Percentiles rank a stretch among this genome's conserved stretches.
These are phyloP conservation scores for Suillus fuscotomentosus DNA, from an alignment of 768 basidiomycete genomes.

Conservation along the genomic window DNA sequence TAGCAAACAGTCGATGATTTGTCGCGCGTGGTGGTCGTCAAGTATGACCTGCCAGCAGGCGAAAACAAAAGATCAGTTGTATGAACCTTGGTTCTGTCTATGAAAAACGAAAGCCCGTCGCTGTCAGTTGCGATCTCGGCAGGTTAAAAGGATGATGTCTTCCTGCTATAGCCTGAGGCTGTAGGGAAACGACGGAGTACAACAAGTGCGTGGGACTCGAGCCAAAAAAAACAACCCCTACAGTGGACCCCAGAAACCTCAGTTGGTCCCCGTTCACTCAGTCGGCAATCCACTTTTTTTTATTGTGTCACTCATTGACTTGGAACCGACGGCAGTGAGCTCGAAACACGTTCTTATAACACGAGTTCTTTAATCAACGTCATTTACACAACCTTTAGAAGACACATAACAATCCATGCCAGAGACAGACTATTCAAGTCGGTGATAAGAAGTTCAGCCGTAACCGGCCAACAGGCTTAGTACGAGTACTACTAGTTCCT, in stretches of 20 bases:
- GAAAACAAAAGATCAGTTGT: constrained; percentile 54
- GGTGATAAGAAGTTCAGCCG: neutral
- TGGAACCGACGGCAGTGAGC: neutral
- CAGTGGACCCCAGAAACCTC: constrained; percentile 25
- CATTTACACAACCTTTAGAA: neutral
- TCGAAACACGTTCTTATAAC: neutral
- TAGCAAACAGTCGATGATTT: constrained; percentile 49
- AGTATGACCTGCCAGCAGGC: constrained; percentile 92
- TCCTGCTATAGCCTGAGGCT: constrained; percentile 36
- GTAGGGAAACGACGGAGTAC: constrained; percentile 37
- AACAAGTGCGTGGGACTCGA: constrained; percentile 29
- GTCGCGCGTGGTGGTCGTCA: constrained; percentile 79
- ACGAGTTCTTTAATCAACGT: neutral
- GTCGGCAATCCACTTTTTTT: constrained; percentile 10
- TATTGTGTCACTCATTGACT: neutral
- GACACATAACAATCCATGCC: neutral
- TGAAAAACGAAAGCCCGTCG: constrained; percentile 34
- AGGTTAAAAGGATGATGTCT: constrained; percentile 15
- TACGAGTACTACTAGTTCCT: neutral
- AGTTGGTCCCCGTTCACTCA: constrained; percentile 8
- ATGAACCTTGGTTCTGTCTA: constrained; percentile 41
- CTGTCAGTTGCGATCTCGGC: constrained; percentile 35
- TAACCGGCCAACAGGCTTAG: neutral
- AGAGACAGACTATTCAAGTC: neutral
- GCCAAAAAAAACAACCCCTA: constrained; percentile 30